Evolutionary conservation across 139 green algal genomes (phyloP).

Genomic region (Chara braunii): DNA sequence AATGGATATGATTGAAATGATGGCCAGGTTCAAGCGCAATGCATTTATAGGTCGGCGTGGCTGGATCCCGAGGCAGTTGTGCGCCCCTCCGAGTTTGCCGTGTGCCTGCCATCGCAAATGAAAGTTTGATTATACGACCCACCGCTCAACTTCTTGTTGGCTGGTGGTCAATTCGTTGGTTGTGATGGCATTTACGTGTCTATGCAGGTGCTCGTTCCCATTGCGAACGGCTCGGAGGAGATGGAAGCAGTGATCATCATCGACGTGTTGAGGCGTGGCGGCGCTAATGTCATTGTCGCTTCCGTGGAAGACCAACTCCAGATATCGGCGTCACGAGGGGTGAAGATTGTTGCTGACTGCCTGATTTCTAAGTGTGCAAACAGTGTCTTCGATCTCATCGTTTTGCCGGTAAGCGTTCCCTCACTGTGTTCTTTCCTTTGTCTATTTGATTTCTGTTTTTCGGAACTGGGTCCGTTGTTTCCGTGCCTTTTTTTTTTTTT

Average conservation of each 20-base stretch:
- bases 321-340: conserved; percentile 20
- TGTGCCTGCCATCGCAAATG: too few relatives aligned
- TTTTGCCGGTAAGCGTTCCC: conserved; percentile 37
- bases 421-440: conserved; percentile 3
- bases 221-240: conserved; percentile 70
- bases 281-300: conserved; percentile 62
- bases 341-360: conserved; percentile 32
- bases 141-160: too few relatives aligned
- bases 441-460: too few relatives aligned
- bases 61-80: too few relatives aligned
- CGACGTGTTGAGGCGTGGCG: conserved; percentile 77
- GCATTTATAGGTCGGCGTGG: too few relatives aligned
- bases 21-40: too few relatives aligned
- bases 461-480: conserved; percentile 4
- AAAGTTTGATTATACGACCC: too few relatives aligned
- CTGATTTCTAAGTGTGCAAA: conserved; percentile 7
- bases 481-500: conserved; percentile 3
- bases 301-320: conserved; percentile 59
- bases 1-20: too few relatives aligned
- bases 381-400: conserved; percentile 28
- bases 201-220: conserved; percentile 34
- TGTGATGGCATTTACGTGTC: too few relatives aligned
- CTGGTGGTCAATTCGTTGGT: too few relatives aligned
- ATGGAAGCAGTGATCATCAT: conserved; percentile 85
- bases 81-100: too few relatives aligned